Percentiles rank a stretch among this genome's conserved stretches.
Evolutionary conservation across 2,329 filamentous ascomycete genomes (phyloP).

Genomic region (Coniochaeta sp.): DNA sequence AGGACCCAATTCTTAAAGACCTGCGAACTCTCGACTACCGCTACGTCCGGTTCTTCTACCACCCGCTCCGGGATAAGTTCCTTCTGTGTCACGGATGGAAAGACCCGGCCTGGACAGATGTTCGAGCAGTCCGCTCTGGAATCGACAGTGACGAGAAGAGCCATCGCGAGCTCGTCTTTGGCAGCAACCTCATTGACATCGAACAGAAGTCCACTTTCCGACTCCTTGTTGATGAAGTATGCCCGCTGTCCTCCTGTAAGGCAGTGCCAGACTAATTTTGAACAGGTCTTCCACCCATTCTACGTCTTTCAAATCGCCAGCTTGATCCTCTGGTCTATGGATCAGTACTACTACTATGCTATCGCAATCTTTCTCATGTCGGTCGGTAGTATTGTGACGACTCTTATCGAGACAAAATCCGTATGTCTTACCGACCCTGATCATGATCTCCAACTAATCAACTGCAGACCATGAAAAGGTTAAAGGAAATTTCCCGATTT

Average conservation of each 20-base stretch:
- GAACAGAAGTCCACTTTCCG: slow-evolving; percentile 79
- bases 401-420: slow-evolving; percentile 80
- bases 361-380: slow-evolving; percentile 93
- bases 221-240: slow-evolving; percentile 80
- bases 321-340: slow-evolving; percentile 86
- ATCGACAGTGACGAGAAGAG: slow-evolving; percentile 86
- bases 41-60: slow-evolving; percentile 88
- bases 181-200: slow-evolving; percentile 85
- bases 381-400: slow-evolving; percentile 81
- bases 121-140: slow-evolving; percentile 66
- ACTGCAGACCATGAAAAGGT: slow-evolving; percentile 70
- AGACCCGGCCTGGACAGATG: slow-evolving; percentile 79
- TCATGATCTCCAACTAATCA: slow-evolving; percentile 7
- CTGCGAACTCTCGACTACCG: slow-evolving; percentile 83
- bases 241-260: slow-evolving; percentile 5
- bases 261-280: slow-evolving; percentile 10
- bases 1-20: slow-evolving; percentile 68
- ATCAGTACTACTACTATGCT: slow-evolving; percentile 97
- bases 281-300: slow-evolving; percentile 88
- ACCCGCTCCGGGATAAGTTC: slow-evolving; percentile 85
- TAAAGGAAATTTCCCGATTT: slow-evolving; percentile 88
- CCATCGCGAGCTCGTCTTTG: slow-evolving; percentile 78
- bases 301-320: slow-evolving; percentile 98
- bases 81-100: slow-evolving; percentile 86
- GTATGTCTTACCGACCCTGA: slow-evolving; percentile 28